Conservation (phyloP, 2,329 filamentous ascomycete genomes). For the Trichoderma sp. region DNA sequence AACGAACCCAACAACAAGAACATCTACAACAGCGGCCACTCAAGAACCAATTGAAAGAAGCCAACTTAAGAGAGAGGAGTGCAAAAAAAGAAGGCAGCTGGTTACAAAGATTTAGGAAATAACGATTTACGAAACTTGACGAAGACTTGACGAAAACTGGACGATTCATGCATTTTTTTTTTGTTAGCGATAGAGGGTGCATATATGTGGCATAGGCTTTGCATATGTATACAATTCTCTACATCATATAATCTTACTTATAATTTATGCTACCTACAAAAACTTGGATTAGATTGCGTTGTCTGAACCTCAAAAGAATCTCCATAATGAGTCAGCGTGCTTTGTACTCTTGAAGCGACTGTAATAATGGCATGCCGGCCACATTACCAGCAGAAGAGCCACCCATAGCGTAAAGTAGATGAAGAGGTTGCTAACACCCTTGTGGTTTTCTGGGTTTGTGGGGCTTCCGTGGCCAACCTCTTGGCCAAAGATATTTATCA, state of each 20-base stretch:
- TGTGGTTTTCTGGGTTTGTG: conserved; percentile 34
- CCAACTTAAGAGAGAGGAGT: background rate
- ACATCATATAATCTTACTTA: background rate
- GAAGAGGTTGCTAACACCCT: conserved; percentile 46
- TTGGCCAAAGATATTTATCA: conserved; percentile 43
- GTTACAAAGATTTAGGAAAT: conserved; percentile 22
- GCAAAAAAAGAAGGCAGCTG: conserved; percentile 20
- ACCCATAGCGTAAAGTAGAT: conserved; percentile 46
- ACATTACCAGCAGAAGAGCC: conserved; percentile 43
- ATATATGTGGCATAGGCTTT: background rate
- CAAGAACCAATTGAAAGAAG: conserved; percentile 5
- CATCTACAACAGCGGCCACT: background rate
- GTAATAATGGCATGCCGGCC: conserved; percentile 49
- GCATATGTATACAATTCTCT: background rate
- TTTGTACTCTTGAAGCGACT: conserved; percentile 49
- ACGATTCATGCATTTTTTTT: background rate
- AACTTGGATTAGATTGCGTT: background rate
- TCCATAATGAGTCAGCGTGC: conserved; percentile 50
- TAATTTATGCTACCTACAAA: background rate
- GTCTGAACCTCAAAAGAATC: conserved; percentile 45
- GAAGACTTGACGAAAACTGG: background rate
- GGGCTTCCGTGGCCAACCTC: conserved; percentile 38
- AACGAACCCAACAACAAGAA: conserved; percentile 37
- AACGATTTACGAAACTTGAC: conserved; percentile 1
- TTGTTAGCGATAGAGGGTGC: background rate